These are phyloP conservation scores for Thraustotheca clavata DNA, from an alignment of 352 stramenopile genomes.

Conservation along the genomic window DNA sequence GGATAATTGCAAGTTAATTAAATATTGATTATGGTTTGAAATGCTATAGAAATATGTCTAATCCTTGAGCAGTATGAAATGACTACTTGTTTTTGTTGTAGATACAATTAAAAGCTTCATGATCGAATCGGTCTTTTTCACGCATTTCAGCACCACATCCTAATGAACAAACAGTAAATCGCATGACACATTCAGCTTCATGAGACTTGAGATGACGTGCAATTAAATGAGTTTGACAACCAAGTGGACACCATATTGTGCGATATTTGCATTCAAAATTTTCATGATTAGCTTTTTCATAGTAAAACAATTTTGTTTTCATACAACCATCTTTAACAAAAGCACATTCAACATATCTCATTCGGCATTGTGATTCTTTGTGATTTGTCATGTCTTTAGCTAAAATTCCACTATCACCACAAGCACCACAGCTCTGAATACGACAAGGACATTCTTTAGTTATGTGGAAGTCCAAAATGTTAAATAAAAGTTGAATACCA, in stretches of 20 bases:
- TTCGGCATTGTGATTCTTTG: conserved; percentile 39
- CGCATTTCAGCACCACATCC: conserved; percentile 56
- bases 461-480: conserved; percentile 31
- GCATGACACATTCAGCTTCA: conserved; percentile 48
- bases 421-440: conserved; percentile 43
- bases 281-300: conserved; percentile 53
- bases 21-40: too few species aligned
- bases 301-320: conserved; percentile 35
- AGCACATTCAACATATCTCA: conserved; percentile 47
- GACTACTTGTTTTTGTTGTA: conserved; percentile 1
- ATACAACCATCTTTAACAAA: conserved; percentile 33
- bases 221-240: conserved; percentile 42
- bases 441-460: conserved; percentile 32
- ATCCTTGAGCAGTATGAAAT: too few species aligned
- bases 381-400: conserved; percentile 32
- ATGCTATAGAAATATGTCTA: too few species aligned
- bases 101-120: conserved; percentile 30
- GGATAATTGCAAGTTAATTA: not conserved
- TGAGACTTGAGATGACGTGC: conserved; percentile 44
- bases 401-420: conserved; percentile 35
- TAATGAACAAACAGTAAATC: conserved; percentile 39
- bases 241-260: conserved; percentile 55
- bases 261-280: conserved; percentile 47
- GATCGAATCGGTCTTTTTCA: conserved; percentile 42
- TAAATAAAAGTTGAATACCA: conserved; percentile 27